Percentiles rank a stretch among this genome's conserved stretches.
phyloP scores from a whole-genome alignment of 2,329 filamentous ascomycete species.

The Cyanodermella asteris region DNA sequence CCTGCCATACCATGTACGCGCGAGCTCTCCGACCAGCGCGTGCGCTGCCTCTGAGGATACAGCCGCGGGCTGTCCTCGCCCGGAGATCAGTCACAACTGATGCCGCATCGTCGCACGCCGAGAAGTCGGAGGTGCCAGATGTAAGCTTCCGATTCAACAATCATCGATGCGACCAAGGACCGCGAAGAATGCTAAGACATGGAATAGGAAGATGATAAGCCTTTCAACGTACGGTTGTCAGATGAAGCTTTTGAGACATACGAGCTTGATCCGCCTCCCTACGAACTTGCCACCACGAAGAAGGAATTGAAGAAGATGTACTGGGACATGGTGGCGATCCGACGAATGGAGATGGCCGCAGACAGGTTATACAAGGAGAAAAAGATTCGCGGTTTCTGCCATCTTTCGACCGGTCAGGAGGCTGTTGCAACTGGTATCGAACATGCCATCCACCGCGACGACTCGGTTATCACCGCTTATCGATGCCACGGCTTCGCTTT shows the following conservation, averaged over 20 bases:
- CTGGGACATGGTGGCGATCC: slow-evolving; percentile 80
- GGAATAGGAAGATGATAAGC: slow-evolving; percentile 69
- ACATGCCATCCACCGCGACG: slow-evolving; percentile 73
- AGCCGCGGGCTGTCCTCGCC: slow-evolving; percentile 24
- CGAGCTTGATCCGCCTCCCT: slow-evolving; percentile 87
- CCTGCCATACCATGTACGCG: slow-evolving; percentile 10
- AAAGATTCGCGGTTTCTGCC: slow-evolving; percentile 99
- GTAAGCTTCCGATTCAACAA: slow-evolving; percentile 22
- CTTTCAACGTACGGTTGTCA: slow-evolving; percentile 77
- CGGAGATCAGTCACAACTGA: slow-evolving; percentile 79
- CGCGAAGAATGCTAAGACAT: neutral
- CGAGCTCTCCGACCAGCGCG: slow-evolving; percentile 8
- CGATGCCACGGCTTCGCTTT: slow-evolving; percentile 95
- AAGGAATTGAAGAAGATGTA: slow-evolving; percentile 98
- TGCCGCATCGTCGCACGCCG: slow-evolving; percentile 75
- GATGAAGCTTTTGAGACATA: slow-evolving; percentile 99
- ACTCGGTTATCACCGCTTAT: slow-evolving; percentile 95
- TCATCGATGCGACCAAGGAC: neutral
- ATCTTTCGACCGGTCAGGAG: slow-evolving; percentile 93
- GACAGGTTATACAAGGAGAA: slow-evolving; percentile 99
- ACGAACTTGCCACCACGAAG: slow-evolving; percentile 87
- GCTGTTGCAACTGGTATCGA: slow-evolving; percentile 94
- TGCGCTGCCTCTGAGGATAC: slow-evolving; percentile 17
- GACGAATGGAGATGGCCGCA: slow-evolving; percentile 99
- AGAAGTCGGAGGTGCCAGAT: slow-evolving; percentile 49